Conservation (phyloP, 2,329 filamentous ascomycete genomes). For the Fusarium sp. region DNA sequence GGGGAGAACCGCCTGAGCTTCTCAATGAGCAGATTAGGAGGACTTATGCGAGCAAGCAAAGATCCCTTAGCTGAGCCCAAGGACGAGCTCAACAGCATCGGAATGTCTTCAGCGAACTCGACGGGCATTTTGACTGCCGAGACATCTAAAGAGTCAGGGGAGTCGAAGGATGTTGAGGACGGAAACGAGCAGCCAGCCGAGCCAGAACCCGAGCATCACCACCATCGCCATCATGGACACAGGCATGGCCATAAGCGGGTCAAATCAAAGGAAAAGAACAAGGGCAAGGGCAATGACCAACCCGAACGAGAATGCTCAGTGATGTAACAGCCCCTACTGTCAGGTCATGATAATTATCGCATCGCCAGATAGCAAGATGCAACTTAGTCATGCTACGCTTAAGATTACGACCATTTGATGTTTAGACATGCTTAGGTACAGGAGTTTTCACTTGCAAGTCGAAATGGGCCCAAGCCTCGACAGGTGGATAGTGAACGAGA, state of each 20-base stretch:
- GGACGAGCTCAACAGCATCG: conserved; percentile 46
- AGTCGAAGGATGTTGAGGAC: conserved; percentile 32
- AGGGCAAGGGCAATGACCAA: conserved; percentile 54
- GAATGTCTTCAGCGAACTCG: conserved; percentile 47
- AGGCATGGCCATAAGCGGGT: conserved; percentile 55
- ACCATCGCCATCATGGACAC: conserved; percentile 46
- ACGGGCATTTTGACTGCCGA: conserved; percentile 47
- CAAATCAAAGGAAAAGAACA: conserved; percentile 58
- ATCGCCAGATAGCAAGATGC: neutral
- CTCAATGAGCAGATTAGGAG: conserved; percentile 68
- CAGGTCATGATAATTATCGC: conserved; percentile 1
- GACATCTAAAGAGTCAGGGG: conserved; percentile 35
- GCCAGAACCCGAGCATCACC: conserved; percentile 39
- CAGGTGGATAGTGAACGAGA: neutral
- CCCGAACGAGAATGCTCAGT: conserved; percentile 64
- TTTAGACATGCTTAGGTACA: conserved; percentile 36
- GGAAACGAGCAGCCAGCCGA: conserved; percentile 44
- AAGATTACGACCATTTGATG: conserved; percentile 5
- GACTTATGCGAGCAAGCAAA: conserved; percentile 65
- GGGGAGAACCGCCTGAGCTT: conserved; percentile 70
- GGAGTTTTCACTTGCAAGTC: conserved; percentile 29
- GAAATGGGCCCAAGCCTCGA: neutral
- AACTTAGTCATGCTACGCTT: conserved; percentile 2
- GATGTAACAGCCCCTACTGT: conserved; percentile 55
- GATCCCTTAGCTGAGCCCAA: conserved; percentile 54